These are phyloP conservation scores for Fraxinus greggii DNA, from an alignment of 305 asterid genomes.

Conservation along the genomic window DNA sequence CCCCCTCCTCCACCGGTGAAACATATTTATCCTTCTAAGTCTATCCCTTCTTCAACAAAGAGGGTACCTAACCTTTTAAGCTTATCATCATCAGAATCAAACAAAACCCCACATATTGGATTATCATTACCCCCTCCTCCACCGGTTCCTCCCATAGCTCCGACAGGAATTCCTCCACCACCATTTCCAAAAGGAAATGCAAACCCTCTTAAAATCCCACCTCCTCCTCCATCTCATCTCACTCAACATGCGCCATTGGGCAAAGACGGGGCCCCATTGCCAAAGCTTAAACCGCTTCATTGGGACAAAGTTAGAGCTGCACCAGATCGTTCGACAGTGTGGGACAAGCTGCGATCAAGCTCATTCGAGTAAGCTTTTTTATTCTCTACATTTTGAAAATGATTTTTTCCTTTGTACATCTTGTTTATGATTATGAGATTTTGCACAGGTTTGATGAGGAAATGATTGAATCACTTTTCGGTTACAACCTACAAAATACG, in stretches of 20 bases:
- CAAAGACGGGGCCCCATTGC: constrained; percentile 68
- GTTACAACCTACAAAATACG: constrained; percentile 70
- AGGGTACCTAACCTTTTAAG: not conserved
- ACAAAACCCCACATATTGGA: not conserved
- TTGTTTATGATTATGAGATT: not conserved
- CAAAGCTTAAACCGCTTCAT: constrained; percentile 86
- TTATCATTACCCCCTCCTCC: constrained; percentile 13
- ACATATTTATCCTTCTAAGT: not conserved
- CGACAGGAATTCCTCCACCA: constrained; percentile 46
- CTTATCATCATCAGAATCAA: not conserved
- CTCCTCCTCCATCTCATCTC: constrained; percentile 57
- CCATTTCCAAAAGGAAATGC: constrained; percentile 36
- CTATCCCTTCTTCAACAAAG: not conserved
- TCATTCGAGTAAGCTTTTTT: constrained; percentile 71
- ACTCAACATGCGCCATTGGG: constrained; percentile 46
- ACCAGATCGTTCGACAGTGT: constrained; percentile 74
- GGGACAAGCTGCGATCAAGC: constrained; percentile 93
- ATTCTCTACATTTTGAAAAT: not conserved
- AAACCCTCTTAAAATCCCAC: constrained; percentile 39
- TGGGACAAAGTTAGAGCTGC: constrained; percentile 98
- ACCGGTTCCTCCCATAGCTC: constrained; percentile 16
- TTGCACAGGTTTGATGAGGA: constrained; percentile 81
- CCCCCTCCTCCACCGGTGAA: constrained; percentile 22
- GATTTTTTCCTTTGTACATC: not conserved
- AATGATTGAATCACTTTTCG: constrained; percentile 84